Conservation (phyloP, 129 eudicot species). For the Tanacetum coccineum region DNA sequence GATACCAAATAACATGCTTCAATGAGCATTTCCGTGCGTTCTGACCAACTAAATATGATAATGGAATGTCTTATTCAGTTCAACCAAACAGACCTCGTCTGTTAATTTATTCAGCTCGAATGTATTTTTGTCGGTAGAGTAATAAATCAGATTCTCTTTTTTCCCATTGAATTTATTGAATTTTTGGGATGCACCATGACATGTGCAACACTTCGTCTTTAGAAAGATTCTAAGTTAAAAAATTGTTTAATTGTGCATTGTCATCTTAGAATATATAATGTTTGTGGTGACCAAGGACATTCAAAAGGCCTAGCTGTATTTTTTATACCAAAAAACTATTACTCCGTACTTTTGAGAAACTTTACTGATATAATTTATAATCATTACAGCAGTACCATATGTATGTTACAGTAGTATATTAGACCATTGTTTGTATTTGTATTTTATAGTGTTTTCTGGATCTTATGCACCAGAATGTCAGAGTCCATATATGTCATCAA, state of each 20-base stretch:
- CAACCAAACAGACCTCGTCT: too few relatives aligned
- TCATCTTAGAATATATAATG: not conserved
- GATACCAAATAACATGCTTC: too few relatives aligned
- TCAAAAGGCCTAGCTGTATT: too few relatives aligned
- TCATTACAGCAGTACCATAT: too few relatives aligned
- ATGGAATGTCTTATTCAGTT: not conserved
- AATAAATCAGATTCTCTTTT: not conserved
- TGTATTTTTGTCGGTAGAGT: not conserved
- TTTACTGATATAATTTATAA: too few relatives aligned
- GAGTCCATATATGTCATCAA: not conserved
- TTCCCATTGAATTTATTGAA: not conserved
- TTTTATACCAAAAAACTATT: too few relatives aligned
- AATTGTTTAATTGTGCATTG: slow-evolving; percentile 1
- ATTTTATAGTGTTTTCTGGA: too few relatives aligned
- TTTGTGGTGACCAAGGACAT: too few relatives aligned
- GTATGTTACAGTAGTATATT: too few relatives aligned
- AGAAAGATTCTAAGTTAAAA: not conserved
- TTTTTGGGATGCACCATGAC: slow-evolving; percentile 1
- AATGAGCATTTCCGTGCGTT: not conserved
- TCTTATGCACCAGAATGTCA: too few relatives aligned
- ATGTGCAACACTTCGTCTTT: slow-evolving; percentile 11
- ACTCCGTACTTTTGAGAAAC: too few relatives aligned
- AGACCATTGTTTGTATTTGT: too few relatives aligned
- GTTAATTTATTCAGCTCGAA: not conserved
- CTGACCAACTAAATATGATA: not conserved